phyloP scores from a whole-genome alignment of 345 rosid genomes.

The Conringia planisiliqua region DNA sequence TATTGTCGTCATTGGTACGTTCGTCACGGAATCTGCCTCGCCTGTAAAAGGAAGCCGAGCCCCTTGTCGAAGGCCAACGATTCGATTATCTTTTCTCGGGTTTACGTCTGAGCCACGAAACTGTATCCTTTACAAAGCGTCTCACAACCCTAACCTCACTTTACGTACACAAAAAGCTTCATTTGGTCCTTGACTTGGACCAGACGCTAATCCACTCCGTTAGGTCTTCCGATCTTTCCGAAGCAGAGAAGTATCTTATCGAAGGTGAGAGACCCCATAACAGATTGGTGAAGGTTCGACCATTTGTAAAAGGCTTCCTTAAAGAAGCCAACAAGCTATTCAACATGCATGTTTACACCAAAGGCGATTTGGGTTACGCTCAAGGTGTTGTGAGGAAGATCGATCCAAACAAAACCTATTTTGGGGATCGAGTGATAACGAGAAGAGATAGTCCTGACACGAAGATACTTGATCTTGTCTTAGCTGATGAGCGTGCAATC shows the following conservation, averaged over 20 bases:
- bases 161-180: constrained; percentile 16
- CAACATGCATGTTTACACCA: constrained; percentile 17
- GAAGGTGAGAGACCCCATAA: neutral
- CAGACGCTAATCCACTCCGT: constrained; percentile 18
- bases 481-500: constrained; percentile 22
- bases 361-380: neutral
- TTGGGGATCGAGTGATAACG: constrained; percentile 3
- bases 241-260: constrained; percentile 15
- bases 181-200: constrained; percentile 34
- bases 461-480: constrained; percentile 27
- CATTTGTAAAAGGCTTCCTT: neutral
- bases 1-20: constrained; percentile 10
- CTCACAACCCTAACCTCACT: constrained; percentile 25
- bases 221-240: neutral
- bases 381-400: neutral
- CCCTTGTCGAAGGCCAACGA: neutral
- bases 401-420: constrained; percentile 11
- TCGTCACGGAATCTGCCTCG: neutral
- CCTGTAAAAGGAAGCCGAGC: neutral
- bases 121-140: constrained; percentile 14
- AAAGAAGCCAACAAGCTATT: constrained; percentile 19
- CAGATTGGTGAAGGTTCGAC: neutral
- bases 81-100: constrained; percentile 16
- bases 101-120: constrained; percentile 15
- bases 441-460: neutral